A percentile compares a stretch with the other conserved stretches of the same genome.
These are phyloP conservation scores for Nadsonia commutata DNA, from an alignment of 1,139 yeast genomes.

Conservation along the genomic window DNA sequence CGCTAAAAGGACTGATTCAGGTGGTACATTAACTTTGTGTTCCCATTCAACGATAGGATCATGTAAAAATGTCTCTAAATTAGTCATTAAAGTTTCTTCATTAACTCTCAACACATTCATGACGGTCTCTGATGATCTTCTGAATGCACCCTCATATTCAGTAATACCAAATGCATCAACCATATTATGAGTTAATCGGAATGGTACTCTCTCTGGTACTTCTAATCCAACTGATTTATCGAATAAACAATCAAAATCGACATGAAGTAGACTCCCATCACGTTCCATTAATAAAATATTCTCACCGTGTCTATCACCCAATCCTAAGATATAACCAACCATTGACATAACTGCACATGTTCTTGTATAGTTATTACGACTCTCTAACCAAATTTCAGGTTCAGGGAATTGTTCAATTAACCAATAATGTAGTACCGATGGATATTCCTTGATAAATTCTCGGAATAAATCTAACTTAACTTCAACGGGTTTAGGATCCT, in stretches of 20 bases:
- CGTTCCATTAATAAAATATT: slow-evolving; percentile 63
- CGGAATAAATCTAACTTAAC: slow-evolving; percentile 2
- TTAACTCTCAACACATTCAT: slow-evolving; percentile 56
- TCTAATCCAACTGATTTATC: slow-evolving; percentile 53
- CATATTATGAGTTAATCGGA: slow-evolving; percentile 76
- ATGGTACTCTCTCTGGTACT: slow-evolving; percentile 88
- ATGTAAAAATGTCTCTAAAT: slow-evolving; percentile 79
- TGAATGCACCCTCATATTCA: slow-evolving; percentile 82
- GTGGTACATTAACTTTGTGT: slow-evolving; percentile 6
- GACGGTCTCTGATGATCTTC: slow-evolving; percentile 78
- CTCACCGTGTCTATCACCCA: slow-evolving; percentile 95
- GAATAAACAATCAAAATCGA: slow-evolving; percentile 91
- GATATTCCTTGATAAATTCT: slow-evolving; percentile 25
- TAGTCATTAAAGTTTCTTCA: slow-evolving; percentile 83
- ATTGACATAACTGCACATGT: slow-evolving; percentile 95
- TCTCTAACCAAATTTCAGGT: slow-evolving; percentile 75
- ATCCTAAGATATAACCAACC: slow-evolving; percentile 65
- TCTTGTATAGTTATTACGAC: slow-evolving; percentile 59
- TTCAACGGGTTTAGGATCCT: slow-evolving; percentile 1
- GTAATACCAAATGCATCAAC: slow-evolving; percentile 84
- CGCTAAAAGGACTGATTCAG: slow-evolving; percentile 5
- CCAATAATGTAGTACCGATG: slow-evolving; percentile 79
- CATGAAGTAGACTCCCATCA: slow-evolving; percentile 75
- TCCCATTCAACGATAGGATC: slow-evolving; percentile 57
- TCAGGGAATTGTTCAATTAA: slow-evolving; percentile 79